Base-by-base conservation (phyloP, 148 eudicot genomes). In the Chenopodium formosanum region DNA sequence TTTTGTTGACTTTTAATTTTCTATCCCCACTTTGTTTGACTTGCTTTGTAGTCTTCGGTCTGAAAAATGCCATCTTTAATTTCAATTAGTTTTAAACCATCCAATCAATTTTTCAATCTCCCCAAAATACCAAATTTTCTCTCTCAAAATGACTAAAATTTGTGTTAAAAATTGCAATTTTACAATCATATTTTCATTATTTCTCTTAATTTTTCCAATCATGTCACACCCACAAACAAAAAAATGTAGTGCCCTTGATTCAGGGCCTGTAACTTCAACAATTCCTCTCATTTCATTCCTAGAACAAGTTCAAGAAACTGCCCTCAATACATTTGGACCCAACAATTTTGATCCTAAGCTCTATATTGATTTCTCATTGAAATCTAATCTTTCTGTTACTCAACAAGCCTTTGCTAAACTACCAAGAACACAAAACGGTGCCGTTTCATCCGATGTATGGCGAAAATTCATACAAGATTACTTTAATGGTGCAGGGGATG, bases 361-460 rank as follows among this genome's bases (percentile, higher is more conserved):
- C 14, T 95, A 92, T 62, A 89, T 93, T 34, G 98, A 95, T 79
- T 68, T 91, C 23, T 88, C 95, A 52, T 83, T 94, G 60, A 93
- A 87, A 79, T 77, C 31, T 68, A 82, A 82, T 77, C 93, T 94
- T 0, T 82, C 90, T 1, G 22, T 44, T 9, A 85, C 92, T 7
- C 60, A 83, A 71, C 69, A 86, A 46, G 91, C 91, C 8, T 91
- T 94, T 75, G 73, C 74, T 1, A 81, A 81, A 16, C 82, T 92
- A 27, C 69, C 90, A 19, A 86, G 79, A 56, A 62, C 19, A 11
- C 65, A 46, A 1, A 84, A 84, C 27, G 92, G 94, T 3, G 74
- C 83, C 27, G 89, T 91, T 14, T 82, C 89, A 31, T 82, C 50
- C 0, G 12, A 23, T 27, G 89, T 86, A 5, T 76, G 93, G 58